Conservation (phyloP, 192 early-diverging fungal genomes). For the Coemansia sp. region DNA sequence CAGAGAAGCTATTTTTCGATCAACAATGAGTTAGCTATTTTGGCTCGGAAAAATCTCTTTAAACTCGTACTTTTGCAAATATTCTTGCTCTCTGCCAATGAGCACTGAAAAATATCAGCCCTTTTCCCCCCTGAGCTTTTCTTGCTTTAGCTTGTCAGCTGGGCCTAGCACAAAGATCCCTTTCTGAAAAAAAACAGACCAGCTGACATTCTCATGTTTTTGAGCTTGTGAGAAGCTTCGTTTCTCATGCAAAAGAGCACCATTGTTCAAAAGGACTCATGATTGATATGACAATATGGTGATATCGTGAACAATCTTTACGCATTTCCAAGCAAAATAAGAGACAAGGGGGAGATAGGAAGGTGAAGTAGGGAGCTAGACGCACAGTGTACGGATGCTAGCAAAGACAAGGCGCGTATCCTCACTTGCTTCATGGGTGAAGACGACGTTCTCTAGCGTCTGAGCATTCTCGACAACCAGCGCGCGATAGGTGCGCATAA, state of each 20-base stretch:
- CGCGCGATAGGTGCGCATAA: slow-evolving; percentile 58
- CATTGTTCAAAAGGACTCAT: not conserved
- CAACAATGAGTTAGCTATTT: no score
- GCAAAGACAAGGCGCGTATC: slow-evolving; percentile 43
- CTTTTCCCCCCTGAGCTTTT: not conserved
- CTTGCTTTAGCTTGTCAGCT: no score
- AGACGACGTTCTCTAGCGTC: slow-evolving; percentile 53
- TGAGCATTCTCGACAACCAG: slow-evolving; percentile 52
- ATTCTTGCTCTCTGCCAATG: no score
- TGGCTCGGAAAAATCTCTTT: no score
- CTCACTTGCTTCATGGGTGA: slow-evolving; percentile 44
- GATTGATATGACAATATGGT: no score
- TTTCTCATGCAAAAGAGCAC: not conserved
- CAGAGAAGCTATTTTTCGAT: not conserved
- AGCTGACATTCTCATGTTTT: not conserved
- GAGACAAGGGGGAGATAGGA: no score
- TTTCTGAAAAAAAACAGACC: not conserved
- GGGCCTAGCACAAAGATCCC: not conserved
- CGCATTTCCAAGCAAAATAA: not conserved
- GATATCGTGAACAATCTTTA: not conserved
- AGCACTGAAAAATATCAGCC: no score
- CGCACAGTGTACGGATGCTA: slow-evolving; percentile 14
- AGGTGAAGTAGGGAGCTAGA: slow-evolving; percentile 15
- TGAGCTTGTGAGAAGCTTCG: not conserved
- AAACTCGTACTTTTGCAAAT: no score